phyloP scores from a whole-genome alignment of 2,329 filamentous ascomycete genomes.

The Aspergillus aculeatinus region DNA sequence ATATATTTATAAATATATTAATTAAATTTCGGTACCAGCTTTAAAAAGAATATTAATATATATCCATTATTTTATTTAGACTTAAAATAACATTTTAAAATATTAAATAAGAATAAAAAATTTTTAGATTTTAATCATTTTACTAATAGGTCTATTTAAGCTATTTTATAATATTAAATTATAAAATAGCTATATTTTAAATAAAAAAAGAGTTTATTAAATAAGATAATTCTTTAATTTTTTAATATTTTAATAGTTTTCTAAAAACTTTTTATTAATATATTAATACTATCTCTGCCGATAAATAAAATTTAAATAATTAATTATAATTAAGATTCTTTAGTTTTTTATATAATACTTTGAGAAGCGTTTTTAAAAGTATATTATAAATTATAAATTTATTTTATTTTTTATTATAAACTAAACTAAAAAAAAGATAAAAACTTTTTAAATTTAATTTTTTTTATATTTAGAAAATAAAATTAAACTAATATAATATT shows the following conservation, averaged over 20 bases:
- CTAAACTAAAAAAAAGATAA: no score
- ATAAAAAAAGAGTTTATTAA: conserved; percentile 1
- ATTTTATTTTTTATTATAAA: no score
- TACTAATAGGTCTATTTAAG: conserved; percentile 1
- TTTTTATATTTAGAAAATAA: no score
- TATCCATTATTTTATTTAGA: no score
- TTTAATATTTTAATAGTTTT: not conserved
- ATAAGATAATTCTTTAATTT: not conserved
- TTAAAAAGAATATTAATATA: no score
- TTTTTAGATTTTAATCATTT: not conserved
- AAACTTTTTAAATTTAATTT: no score
- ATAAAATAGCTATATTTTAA: not conserved
- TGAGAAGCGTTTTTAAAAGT: no score
- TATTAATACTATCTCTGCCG: conserved; percentile 1
- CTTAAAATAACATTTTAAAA: not conserved
- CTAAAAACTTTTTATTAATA: not conserved
- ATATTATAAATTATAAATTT: no score
- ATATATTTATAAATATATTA: no score
- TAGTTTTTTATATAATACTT: not conserved
- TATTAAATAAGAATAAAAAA: not conserved
- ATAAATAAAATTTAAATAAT: not conserved
- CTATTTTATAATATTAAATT: conserved; percentile 2
- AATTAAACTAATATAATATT: no score
- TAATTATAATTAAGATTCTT: not conserved
- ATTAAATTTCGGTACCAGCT: no score